Base-by-base conservation (phyloP, 2,329 filamentous ascomycete genomes). In the Xylariaceae sp. region DNA sequence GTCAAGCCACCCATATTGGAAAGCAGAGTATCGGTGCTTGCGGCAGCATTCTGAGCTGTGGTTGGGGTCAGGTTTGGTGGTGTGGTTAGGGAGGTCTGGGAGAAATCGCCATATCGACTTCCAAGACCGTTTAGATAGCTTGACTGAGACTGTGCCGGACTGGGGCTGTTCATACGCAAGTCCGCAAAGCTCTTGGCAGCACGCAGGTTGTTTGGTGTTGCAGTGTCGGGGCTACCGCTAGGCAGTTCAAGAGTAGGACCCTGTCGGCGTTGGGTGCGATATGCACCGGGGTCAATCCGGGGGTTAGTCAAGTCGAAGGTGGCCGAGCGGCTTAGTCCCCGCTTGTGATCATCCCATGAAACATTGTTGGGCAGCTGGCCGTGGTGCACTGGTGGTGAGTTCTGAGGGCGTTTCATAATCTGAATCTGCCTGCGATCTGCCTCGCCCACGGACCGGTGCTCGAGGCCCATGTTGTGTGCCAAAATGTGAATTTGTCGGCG, bases 131-230 rank as follows among this genome's bases (percentile, higher is more conserved):
- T 71, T 23, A 76, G 69, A 25, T 80, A 63, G 72, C 89, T 94
- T 5, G 88, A 88, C 16, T 88, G 89, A 11, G 93, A 95, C 6
- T 85, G 85, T 3, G 88, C 92, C 5, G 93, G 92, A 57, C 92
- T 97, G 10, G 92, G 92, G 14, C 91, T 96, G 69, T 94, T 95
- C 1, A 91, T 95, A 54, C 92, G 86, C 53, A 98, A 73, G 64
- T 98, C 93, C 27, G 92, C 93, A 64, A 96, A 96, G 40, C 92
- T 97, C 74, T 97, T 97, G 51, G 92, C 93, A 22, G 88, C 88
- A 35, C 93, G 85, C 27, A 98, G 80, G 60, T 92, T 92, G 63
- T 88, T 85, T 38, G 86, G 80, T 23, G 83, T 83, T 22, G 72
- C 73, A 48, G 65, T 68, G 37, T 83, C 81, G 16, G 80, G 88